Evolutionary conservation across 306 rosid genomes (phyloP), one percentile per base, ranked within the genome.

Genomic region (Acacia acuminata): DNA sequence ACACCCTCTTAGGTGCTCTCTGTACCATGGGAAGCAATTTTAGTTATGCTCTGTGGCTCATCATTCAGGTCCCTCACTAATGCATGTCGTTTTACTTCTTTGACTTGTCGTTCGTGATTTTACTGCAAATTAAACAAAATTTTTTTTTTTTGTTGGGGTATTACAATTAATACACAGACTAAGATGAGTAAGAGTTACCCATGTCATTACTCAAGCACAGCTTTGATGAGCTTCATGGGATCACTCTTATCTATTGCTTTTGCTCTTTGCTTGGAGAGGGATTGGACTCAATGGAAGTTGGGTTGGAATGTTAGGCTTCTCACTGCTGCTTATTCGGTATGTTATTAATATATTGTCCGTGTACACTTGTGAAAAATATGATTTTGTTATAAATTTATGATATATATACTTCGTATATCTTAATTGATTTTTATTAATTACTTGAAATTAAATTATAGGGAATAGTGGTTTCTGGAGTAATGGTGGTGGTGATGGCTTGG

Each of bases 131-230:
- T 67, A 16, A 63, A 27, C 25, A 36, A 7, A n/a, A n/a, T n/a
- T n/a, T n/a, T n/a, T n/a, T n/a, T n/a, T 66, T 34, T 17, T 17
- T 2, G 0, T 61, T 24, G 1, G 42, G 42, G 42, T 5, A 38
- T 19, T 55, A 11, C 61, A 22, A 24, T 64, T 6, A 24, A n/a
- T 24, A 63, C 9, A 64, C 69, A 64, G 70, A 30, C 73, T 0
- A 91, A 89, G 79, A 64, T 91, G 91, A 79, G 81, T 22, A 42
- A 75, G 78, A 74, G 51, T 51, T 91, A 71, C 47, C 94, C 91
- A 1, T 36, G 82, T 36, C 56, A 34, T 36, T 66, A 79, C 73
- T 78, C 90, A 16, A 67, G 79, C 47, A 38, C 90, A 17, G 90
- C 92, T 44, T 68, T 89, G 48, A 87, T 88, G 77, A 50, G 22